These are phyloP conservation scores for Glonium stellatum DNA, from an alignment of 495 filamentous ascomycete genomes.

Conservation along the genomic window DNA sequence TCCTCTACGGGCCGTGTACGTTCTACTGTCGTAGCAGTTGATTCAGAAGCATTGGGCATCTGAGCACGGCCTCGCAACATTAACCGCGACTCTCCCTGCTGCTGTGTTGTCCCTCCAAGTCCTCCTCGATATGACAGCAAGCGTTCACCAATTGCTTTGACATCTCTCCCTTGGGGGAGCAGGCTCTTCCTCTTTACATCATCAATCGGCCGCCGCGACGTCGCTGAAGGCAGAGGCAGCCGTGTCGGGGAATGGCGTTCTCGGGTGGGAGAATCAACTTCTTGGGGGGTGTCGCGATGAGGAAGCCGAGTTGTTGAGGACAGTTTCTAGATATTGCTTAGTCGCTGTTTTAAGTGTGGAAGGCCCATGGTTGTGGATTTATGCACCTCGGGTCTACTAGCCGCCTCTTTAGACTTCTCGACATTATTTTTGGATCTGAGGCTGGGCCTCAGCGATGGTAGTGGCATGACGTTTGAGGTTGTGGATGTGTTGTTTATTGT, in stretches of 20 bases:
- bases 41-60: not conserved
- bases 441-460: conserved; percentile 16
- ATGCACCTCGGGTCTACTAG: not conserved
- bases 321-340: not conserved
- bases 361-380: not conserved
- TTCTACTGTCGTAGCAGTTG: not conserved
- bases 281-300: not conserved
- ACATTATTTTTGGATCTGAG: conserved; percentile 6
- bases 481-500: not conserved
- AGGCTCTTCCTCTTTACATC: conserved; percentile 18
- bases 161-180: conserved; percentile 22
- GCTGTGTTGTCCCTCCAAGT: not conserved
- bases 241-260: conserved; percentile 2
- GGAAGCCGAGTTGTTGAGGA: conserved; percentile 1
- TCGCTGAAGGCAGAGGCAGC: conserved; percentile 1
- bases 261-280: not conserved
- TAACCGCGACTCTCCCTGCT: not conserved
- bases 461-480: conserved; percentile 8
- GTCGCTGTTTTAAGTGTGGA: not conserved
- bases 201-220: not conserved
- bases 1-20: not conserved
- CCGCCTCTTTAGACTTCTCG: not conserved
- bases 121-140: not conserved
- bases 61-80: not conserved
- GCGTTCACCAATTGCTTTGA: no score